Evolutionary conservation across 208 protist genomes (phyloP), one percentile per base, ranked within the genome.

Genomic region (Acanthamoeba healyi): DNA sequence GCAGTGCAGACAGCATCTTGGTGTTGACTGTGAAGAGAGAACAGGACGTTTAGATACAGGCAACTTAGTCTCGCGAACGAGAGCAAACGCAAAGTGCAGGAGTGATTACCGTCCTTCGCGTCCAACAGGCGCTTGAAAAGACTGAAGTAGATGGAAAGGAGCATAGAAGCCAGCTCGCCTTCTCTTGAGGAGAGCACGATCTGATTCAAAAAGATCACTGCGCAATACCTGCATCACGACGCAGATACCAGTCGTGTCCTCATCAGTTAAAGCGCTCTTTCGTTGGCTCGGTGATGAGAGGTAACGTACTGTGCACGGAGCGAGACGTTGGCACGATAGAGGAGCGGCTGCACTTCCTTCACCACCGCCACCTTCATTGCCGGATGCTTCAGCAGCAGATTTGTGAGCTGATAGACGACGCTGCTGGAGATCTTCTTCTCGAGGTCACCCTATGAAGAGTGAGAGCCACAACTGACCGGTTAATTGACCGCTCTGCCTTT

Each of bases 131-230:
- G 49, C 46, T 87, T 84, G 92, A 96, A 96, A 15, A 96, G 87
- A 40, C 65, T 54, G 40, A 96, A 96, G 94, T 96, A 96, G 17
- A 96, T 65, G 22, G 34, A 44, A 22, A 96, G 9, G 24, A 96
- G 93, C 15, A 88, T 32, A 9, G 74, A 90, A 19, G 95, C 94
- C 17, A 96, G 46, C 14, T 70, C 72, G 22, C 40, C 58, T 24
- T 91, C 74, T 22, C 67, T 63, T 46, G 51, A 29, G 40, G 44
- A 91, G 29, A 96, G 93, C 1, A 95, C 54, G 58, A 96, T 81
- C 90, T 96, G 95, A 54, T 96, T 96, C 38, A 96, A 56, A 49
- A 95, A 95, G 74, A 91, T 95, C 15, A 96, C 46, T 29, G 81
- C 88, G 38, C 95, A 96, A 40, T 95, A 86, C 44, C 77, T 86